Evolutionary conservation across 257 asterid species (phyloP).

Genomic region (Ocimum tenuiflorum): DNA sequence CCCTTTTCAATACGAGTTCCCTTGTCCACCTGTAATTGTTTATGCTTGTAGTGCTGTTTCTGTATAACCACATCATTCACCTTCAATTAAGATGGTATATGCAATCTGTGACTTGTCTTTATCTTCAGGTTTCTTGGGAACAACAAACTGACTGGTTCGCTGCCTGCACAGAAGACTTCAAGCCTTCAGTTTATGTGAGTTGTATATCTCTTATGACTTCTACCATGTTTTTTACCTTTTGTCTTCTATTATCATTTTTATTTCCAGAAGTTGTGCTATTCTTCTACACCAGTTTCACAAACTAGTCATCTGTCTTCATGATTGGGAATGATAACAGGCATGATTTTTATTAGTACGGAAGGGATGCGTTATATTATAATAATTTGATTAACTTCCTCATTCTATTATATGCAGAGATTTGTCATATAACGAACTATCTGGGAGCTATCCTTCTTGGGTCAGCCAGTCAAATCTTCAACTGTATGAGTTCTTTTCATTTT

Average conservation of each 20-base stretch:
- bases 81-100: background rate
- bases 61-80: background rate
- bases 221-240: background rate
- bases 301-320: background rate
- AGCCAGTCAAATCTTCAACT: conserved; percentile 35
- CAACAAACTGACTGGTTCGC: conserved; percentile 52
- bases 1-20: conserved; percentile 43
- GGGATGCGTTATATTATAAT: background rate
- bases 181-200: conserved; percentile 30
- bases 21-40: conserved; percentile 46
- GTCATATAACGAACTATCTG: conserved; percentile 65
- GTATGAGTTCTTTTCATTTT: conserved; percentile 29
- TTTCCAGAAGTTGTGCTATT: too few species aligned
- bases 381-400: background rate
- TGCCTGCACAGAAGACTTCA: conserved; percentile 46
- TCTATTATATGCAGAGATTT: conserved; percentile 48
- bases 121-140: conserved; percentile 75
- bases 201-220: background rate
- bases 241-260: background rate
- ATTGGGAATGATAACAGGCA: background rate
- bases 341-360: background rate
- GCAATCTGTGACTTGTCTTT: background rate
- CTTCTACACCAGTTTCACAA: background rate
- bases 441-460: conserved; percentile 73
- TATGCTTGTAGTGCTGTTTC: background rate